These are phyloP conservation scores for Diaporthe sp. DNA, from an alignment of 2,329 filamentous ascomycete species.

Conservation along the genomic window DNA sequence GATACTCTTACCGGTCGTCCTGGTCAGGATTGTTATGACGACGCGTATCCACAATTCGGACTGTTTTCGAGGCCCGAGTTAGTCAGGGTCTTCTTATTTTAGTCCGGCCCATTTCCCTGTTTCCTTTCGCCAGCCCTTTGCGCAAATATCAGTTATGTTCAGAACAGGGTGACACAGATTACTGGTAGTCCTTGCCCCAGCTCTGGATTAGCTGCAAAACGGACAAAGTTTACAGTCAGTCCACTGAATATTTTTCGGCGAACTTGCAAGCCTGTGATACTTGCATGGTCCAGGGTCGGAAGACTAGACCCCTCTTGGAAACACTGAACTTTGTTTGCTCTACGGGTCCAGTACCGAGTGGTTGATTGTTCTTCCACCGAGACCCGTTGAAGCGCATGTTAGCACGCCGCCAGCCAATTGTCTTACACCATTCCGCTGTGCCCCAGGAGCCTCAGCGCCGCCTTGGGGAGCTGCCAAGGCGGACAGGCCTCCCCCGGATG, in stretches of 20 bases:
- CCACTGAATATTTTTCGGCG: background rate
- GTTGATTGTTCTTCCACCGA: background rate
- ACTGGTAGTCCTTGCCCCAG: background rate
- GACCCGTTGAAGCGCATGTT: background rate
- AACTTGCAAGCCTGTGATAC: background rate
- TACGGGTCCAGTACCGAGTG: background rate
- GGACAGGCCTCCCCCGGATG: conserved; percentile 7
- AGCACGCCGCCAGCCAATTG: background rate
- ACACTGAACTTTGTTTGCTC: background rate
- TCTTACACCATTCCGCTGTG: conserved; percentile 17
- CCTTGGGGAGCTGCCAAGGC: conserved; percentile 17
- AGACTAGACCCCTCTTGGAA: no score
- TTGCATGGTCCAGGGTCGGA: background rate
- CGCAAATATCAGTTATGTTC: no score
- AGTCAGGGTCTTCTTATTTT: background rate
- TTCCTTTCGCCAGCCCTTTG: background rate
- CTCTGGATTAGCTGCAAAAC: background rate
- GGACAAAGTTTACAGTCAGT: background rate
- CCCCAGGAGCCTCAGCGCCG: background rate
- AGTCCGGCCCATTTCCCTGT: no score
- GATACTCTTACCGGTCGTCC: background rate
- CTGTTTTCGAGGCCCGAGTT: background rate
- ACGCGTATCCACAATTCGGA: background rate
- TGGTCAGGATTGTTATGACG: background rate
- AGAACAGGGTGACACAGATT: background rate